These are phyloP conservation scores for Paraphysoderma sedebokerense DNA, from an alignment of 371 early-diverging fungal species.

Conservation along the genomic window DNA sequence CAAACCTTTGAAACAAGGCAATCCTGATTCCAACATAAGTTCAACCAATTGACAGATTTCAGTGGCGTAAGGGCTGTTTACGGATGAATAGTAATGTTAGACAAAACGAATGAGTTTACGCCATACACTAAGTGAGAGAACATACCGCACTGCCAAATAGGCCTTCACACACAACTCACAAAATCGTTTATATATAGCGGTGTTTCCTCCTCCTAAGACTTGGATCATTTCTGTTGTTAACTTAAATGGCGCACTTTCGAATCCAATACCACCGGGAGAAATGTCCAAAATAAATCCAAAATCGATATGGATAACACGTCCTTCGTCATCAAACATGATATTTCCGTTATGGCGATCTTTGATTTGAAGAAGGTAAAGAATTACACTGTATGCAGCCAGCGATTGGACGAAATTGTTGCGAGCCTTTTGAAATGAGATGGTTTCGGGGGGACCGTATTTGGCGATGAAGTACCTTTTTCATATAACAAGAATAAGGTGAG, in stretches of 20 bases:
- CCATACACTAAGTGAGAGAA: background rate
- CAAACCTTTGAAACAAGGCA: conserved; percentile 93
- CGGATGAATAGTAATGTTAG: background rate
- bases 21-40: conserved; percentile 87
- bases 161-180: conserved; percentile 82
- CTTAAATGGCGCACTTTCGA: conserved; percentile 98
- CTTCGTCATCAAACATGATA: conserved; percentile 96
- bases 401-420: conserved; percentile 90
- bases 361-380: conserved; percentile 89
- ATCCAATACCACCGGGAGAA: conserved; percentile 95
- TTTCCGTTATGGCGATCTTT: conserved; percentile 99
- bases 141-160: conserved; percentile 57
- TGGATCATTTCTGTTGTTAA: conserved; percentile 95
- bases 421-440: conserved; percentile 81
- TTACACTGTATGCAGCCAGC: conserved; percentile 93
- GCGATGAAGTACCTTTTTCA: conserved; percentile 84
- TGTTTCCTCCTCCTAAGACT: conserved; percentile 83
- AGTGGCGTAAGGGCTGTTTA: conserved; percentile 71
- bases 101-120: background rate
- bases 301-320: conserved; percentile 98
- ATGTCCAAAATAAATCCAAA: conserved; percentile 99
- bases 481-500: background rate
- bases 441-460: conserved; percentile 84
- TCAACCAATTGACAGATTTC: conserved; percentile 77
- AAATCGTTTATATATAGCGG: conserved; percentile 72